These are phyloP conservation scores for Camellia sinensis DNA, from an alignment of 148 eudicot species.

Conservation along the genomic window DNA sequence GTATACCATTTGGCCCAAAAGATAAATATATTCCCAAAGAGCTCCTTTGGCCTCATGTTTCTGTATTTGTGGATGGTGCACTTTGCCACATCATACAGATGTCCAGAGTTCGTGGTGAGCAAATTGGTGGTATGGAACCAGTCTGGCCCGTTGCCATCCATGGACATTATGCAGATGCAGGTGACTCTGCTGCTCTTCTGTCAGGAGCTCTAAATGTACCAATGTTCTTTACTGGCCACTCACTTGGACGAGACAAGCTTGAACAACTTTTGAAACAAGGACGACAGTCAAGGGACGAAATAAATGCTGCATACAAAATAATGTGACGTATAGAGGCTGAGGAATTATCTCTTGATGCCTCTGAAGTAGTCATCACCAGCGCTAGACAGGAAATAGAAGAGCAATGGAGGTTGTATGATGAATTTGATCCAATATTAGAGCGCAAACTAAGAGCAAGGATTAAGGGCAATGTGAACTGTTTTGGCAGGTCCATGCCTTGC, in stretches of 20 bases:
- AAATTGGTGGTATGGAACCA: constrained; percentile 68
- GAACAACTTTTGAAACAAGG: constrained; percentile 60
- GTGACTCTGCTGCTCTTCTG: constrained; percentile 60
- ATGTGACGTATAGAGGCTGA: constrained; percentile 65
- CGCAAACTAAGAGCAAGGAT: constrained; percentile 77
- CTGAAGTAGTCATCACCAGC: constrained; percentile 56
- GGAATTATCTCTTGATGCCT: constrained; percentile 59
- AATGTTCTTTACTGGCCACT: constrained; percentile 62
- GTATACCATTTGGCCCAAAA: constrained; percentile 85
- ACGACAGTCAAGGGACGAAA: constrained; percentile 52
- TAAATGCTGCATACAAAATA: constrained; percentile 47
- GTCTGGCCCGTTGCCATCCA: constrained; percentile 94
- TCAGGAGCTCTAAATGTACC: constrained; percentile 64
- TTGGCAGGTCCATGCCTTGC: constrained; percentile 87
- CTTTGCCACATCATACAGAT: constrained; percentile 75
- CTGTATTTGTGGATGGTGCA: constrained; percentile 95
- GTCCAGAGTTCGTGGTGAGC: constrained; percentile 90
- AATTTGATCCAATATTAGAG: constrained; percentile 67
- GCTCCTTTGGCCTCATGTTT: constrained; percentile 74
- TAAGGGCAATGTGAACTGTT: constrained; percentile 74
- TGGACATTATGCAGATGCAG: constrained; percentile 85
- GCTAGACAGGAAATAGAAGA: constrained; percentile 63
- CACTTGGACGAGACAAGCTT: constrained; percentile 63
- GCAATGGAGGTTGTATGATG: constrained; percentile 65
- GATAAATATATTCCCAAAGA: constrained; percentile 84